These are phyloP conservation scores for Apiospora kogelbergensis DNA, from an alignment of 2,329 filamentous ascomycete genomes.

Conservation along the genomic window DNA sequence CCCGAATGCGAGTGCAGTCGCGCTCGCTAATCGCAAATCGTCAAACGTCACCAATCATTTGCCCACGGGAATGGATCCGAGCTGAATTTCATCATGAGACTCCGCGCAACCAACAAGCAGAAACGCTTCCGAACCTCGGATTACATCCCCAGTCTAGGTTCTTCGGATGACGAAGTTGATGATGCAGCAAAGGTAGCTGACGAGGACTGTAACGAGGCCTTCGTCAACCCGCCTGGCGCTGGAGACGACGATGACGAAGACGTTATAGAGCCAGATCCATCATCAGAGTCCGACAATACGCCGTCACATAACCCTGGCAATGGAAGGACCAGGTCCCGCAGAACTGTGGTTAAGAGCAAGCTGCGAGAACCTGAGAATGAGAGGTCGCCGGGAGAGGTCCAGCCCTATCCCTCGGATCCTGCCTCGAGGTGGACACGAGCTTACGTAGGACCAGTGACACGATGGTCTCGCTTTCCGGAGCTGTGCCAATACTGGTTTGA, in stretches of 20 bases:
- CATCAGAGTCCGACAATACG: neutral
- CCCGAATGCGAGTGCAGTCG: neutral
- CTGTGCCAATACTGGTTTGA: constrained; percentile 31
- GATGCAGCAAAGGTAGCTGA: neutral
- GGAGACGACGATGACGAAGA: constrained; percentile 15
- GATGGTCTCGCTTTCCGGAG: constrained; percentile 30
- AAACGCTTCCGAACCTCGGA: constrained; percentile 26
- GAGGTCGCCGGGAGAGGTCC: constrained; percentile 23
- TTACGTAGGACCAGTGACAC: constrained; percentile 32
- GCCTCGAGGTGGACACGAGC: constrained; percentile 33
- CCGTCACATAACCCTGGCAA: neutral
- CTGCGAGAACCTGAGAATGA: constrained; percentile 13
- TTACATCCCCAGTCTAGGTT: constrained; percentile 16
- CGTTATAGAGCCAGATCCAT: neutral
- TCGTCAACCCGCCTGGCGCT: constrained; percentile 14
- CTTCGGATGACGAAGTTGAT: constrained; percentile 25
- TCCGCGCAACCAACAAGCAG: constrained; percentile 29
- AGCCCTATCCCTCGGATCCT: constrained; percentile 31
- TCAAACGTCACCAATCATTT: neutral
- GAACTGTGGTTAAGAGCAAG: constrained; percentile 12
- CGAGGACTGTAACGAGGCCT: constrained; percentile 5
- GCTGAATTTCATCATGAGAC: constrained; percentile 24
- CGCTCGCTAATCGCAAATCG: neutral
- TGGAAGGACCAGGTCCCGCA: constrained; percentile 5
- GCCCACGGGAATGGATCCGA: neutral